Evolutionary conservation across 2,329 filamentous ascomycete genomes (phyloP).

Genomic region (Beauveria sp.): DNA sequence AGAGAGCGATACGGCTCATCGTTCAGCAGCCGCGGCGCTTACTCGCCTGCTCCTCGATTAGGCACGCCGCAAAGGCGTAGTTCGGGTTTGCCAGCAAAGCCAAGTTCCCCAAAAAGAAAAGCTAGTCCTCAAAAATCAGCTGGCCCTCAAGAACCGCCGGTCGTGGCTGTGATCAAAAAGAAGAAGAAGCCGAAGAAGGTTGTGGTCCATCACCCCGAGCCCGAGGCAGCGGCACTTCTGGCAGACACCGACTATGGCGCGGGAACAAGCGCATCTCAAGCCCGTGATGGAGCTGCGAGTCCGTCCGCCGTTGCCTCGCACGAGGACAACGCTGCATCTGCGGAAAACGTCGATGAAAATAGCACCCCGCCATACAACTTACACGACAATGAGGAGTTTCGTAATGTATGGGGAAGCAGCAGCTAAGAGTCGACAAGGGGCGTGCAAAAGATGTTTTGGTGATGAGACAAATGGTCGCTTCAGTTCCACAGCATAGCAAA

Average conservation of each 20-base stretch:
- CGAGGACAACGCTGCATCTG: conserved; percentile 7
- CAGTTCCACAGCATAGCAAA: conserved; percentile 19
- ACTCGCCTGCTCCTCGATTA: conserved; percentile 18
- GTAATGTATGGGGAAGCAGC: conserved; percentile 35
- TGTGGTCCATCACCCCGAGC: conserved; percentile 26
- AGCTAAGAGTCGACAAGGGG: not conserved
- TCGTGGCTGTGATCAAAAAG: conserved; percentile 30
- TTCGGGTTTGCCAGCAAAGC: conserved; percentile 14
- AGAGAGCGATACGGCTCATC: conserved; percentile 53
- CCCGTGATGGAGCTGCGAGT: conserved; percentile 17
- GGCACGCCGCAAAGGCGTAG: conserved; percentile 8
- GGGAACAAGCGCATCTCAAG: not conserved
- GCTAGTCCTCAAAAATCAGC: conserved; percentile 18
- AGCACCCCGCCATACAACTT: conserved; percentile 21
- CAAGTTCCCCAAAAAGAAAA: conserved; percentile 17
- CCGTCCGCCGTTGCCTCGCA: conserved; percentile 6
- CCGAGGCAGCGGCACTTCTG: conserved; percentile 20
- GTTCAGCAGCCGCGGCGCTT: conserved; percentile 21
- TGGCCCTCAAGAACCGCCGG: conserved; percentile 16
- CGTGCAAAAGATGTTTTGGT: not conserved
- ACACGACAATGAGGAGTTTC: conserved; percentile 35
- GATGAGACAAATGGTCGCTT: not conserved
- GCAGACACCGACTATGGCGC: conserved; percentile 17
- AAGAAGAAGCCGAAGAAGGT: conserved; percentile 31
- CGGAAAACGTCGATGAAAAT: conserved; percentile 10